Evolutionary conservation across 306 rosid species (phyloP), one percentile per base, ranked within the genome.

Genomic region (Ormosia semicastrata): DNA sequence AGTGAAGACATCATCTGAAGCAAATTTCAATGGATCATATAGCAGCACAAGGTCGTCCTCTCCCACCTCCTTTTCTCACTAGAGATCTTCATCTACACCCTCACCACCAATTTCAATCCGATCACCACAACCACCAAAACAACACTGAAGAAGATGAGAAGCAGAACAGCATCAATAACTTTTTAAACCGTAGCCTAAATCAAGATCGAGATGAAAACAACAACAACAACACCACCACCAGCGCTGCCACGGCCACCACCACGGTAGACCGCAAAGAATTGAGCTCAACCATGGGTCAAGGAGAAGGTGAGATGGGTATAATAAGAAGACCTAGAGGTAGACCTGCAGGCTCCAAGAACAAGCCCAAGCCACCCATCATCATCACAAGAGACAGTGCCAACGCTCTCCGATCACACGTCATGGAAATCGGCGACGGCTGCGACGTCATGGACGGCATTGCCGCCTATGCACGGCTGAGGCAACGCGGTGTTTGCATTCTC

Each of bases 331-430:
- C 98, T 0, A 81, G 99, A 1, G 99, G 99, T 2, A 78, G 99
- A 15, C 99, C 99, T 0, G 85, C 98, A 0, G 99, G 99, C 0
- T 93, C 99, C 2, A 95, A 91, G 66, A 95, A 95, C 90, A 95
- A 93, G 85, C 94, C 97, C 0, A 93, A 93, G 39, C 95, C 99
- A 0, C 98, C 99, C 2, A 95, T 93, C 86, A 93, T 95, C 59
- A 95, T 95, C 69, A 95, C 97, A 0, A 71, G 95, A 1, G 99
- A 93, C 30, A 93, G 98, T 78, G 98, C 99, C n/a, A 95, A 95
- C 75, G 98, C 97, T 0, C 90, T 95, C 41, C 86, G 99, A 32
- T 93, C 97, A 54, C 99, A 93, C n/a, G 96, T 93, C 10, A 89
- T 95, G 89, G 98, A 95, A 83, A 84, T 95, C 46, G 86, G 92